Percentiles rank a stretch among this genome's conserved stretches.
These are phyloP conservation scores for Brassica juncea DNA, from an alignment of 345 rosid species.

Conservation along the genomic window DNA sequence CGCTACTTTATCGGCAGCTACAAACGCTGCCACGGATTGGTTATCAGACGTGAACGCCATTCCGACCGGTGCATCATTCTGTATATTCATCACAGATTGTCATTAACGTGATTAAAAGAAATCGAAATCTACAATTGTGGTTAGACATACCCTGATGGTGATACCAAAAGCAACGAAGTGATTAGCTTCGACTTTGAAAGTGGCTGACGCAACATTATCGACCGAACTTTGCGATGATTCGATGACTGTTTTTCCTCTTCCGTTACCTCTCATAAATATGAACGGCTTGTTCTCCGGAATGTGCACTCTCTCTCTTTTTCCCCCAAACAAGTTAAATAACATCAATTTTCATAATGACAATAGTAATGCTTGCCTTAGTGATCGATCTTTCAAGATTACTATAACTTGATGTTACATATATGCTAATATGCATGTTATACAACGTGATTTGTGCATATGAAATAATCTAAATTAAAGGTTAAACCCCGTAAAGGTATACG, in stretches of 20 bases:
- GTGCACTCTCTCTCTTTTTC: constrained; percentile 68
- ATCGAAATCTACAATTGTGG: background rate
- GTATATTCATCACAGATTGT: constrained; percentile 9
- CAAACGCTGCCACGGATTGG: constrained; percentile 90
- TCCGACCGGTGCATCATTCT: constrained; percentile 93
- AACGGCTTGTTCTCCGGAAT: constrained; percentile 69
- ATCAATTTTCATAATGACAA: background rate
- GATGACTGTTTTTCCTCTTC: constrained; percentile 72
- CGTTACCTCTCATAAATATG: constrained; percentile 94
- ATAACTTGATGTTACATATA: background rate
- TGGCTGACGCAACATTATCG: constrained; percentile 73
- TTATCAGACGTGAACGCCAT: constrained; percentile 90
- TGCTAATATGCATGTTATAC: background rate
- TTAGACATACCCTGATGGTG: constrained; percentile 66
- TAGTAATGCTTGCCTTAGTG: background rate
- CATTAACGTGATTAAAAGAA: background rate
- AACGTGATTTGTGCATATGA: background rate
- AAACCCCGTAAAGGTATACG: constrained; percentile 11
- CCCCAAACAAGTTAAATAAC: background rate
- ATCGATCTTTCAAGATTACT: background rate
- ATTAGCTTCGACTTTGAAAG: constrained; percentile 64
- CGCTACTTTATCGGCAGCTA: constrained; percentile 74
- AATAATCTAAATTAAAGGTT: background rate
- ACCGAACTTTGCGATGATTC: constrained; percentile 57
- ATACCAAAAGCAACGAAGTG: constrained; percentile 78